A percentile compares a stretch with the other conserved stretches of the same genome.
Evolutionary conservation across 2,329 filamentous ascomycete species (phyloP).

Genomic region (Fusarium torulosum): DNA sequence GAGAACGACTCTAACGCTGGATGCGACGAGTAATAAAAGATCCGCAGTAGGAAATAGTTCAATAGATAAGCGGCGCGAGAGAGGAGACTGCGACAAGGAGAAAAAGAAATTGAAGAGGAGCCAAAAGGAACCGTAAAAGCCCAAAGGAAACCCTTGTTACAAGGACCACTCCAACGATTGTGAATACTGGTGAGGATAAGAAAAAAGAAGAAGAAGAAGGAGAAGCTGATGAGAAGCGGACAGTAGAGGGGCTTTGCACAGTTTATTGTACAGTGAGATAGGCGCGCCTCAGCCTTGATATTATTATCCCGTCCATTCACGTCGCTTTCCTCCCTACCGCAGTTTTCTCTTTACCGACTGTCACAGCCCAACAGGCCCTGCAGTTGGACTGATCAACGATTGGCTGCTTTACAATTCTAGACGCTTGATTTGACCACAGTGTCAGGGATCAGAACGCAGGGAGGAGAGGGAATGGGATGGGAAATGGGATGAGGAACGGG

Average conservation of each 20-base stretch:
- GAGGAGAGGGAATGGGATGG: conserved; percentile 16
- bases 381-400: conserved; percentile 15
- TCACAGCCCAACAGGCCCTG: conserved; percentile 21
- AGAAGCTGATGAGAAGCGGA: conserved; percentile 9
- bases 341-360: conserved; percentile 30
- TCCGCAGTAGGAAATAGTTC: conserved; percentile 1
- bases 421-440: conserved; percentile 18
- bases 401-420: conserved; percentile 21
- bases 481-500: not conserved
- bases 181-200: conserved; percentile 18
- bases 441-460: conserved; percentile 21
- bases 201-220: conserved; percentile 19
- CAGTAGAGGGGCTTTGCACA: conserved; percentile 27
- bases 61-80: conserved; percentile 12
- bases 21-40: conserved; percentile 13
- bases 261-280: conserved; percentile 25
- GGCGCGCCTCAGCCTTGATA: not conserved
- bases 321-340: not conserved
- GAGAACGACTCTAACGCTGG: conserved; percentile 3
- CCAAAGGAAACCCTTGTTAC: conserved; percentile 30
- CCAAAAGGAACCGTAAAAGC: conserved; percentile 29
- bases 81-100: not conserved
- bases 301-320: not conserved
- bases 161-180: conserved; percentile 30
- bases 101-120: conserved; percentile 27